phyloP scores from a whole-genome alignment of 129 eudicot species.

The Ambrosia trifida region DNA sequence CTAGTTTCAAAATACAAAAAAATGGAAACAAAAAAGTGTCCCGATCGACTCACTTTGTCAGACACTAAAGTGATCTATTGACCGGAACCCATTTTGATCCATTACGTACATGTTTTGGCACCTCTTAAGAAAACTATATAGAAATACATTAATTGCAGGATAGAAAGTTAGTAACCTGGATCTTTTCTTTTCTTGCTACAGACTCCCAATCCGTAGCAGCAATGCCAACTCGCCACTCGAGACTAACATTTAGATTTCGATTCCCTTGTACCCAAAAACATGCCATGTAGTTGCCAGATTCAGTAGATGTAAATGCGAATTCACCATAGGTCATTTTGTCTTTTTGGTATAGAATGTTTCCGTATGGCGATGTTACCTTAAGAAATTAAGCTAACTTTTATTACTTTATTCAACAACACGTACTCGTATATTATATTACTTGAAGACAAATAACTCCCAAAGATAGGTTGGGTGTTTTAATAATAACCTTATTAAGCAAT shows the following conservation, averaged over 20 bases:
- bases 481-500: no score
- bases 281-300: conserved; percentile 75
- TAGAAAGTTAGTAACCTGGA: conserved; percentile 44
- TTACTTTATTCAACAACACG: not conserved
- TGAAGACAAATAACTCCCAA: no score
- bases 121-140: no score
- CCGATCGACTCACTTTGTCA: no score
- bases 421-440: no score
- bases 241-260: conserved; percentile 53
- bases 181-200: conserved; percentile 83
- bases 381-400: conserved; percentile 10
- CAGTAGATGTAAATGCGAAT: conserved; percentile 80
- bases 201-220: conserved; percentile 96
- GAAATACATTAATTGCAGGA: no score
- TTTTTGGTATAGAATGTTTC: conserved; percentile 66
- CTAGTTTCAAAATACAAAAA: no score
- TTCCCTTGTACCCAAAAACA: conserved; percentile 66
- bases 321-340: conserved; percentile 80
- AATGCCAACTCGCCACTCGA: conserved; percentile 88
- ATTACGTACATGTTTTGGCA: no score
- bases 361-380: conserved; percentile 88
- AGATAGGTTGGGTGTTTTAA: no score
- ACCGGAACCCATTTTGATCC: no score
- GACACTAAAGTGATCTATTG: no score
- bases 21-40: no score